Percentiles rank a stretch among this genome's conserved stretches.
Evolutionary conservation across 139 green algal species (phyloP).

Genomic region (Helicosporidium sp.): DNA sequence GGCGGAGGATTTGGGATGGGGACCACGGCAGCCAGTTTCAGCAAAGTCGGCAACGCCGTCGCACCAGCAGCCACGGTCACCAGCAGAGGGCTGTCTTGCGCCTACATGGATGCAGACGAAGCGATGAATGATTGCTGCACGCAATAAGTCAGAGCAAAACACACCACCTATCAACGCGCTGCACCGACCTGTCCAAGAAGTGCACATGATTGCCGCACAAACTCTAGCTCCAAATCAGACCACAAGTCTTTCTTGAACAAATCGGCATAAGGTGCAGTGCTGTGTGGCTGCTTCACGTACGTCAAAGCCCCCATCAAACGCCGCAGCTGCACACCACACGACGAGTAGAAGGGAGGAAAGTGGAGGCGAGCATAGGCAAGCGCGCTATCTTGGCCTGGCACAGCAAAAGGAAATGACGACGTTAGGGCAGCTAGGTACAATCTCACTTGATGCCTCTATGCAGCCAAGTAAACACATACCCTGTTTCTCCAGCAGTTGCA

Average conservation of each 20-base stretch:
- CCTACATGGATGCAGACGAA: conserved; percentile 13
- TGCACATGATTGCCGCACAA: conserved; percentile 58
- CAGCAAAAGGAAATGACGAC: too few species aligned
- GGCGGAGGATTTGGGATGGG: conserved; percentile 7
- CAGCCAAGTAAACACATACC: too few species aligned
- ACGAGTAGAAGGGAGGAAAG: conserved; percentile 28
- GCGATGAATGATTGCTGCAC: not conserved
- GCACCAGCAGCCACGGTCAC: conserved; percentile 54
- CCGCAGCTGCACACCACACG: conserved; percentile 43
- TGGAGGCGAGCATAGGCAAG: conserved; percentile 53
- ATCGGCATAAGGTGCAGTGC: conserved; percentile 27
- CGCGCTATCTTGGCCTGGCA: conserved; percentile 25
- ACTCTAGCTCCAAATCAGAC: conserved; percentile 46
- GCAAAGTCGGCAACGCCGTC: conserved; percentile 59
- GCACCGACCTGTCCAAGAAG: conserved; percentile 53
- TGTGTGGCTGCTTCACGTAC: conserved; percentile 23
- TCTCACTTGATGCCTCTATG: too few species aligned
- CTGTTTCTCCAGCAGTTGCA: conserved; percentile 36
- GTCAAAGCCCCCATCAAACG: conserved; percentile 75
- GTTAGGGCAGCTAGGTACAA: too few species aligned
- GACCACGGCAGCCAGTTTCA: conserved; percentile 65
- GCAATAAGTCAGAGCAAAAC: not conserved
- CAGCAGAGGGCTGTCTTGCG: conserved; percentile 58
- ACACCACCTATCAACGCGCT: not conserved
- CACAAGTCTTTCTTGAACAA: conserved; percentile 39